These are phyloP conservation scores for Termitomyces sp. DNA, from an alignment of 768 basidiomycete species.

Conservation along the genomic window DNA sequence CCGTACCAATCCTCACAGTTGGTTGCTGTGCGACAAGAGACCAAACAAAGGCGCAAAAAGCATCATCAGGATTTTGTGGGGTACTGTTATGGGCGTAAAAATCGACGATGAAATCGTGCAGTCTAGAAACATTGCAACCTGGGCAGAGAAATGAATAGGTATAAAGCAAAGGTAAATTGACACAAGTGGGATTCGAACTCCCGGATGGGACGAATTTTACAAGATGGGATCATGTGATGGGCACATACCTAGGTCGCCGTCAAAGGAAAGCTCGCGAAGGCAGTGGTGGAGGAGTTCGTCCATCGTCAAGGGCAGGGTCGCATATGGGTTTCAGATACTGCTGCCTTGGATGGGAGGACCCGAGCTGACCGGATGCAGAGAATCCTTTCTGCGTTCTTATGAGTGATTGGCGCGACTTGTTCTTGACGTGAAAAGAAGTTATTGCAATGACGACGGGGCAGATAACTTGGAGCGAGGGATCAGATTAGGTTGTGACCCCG, in stretches of 20 bases:
- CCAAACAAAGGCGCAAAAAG: constrained; percentile 80
- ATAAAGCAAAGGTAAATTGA: constrained; percentile 15
- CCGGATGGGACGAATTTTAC: constrained; percentile 11
- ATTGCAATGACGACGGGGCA: constrained; percentile 4
- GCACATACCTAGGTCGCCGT: constrained; percentile 81
- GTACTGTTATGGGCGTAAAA: constrained; percentile 50
- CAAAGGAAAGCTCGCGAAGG: constrained; percentile 82
- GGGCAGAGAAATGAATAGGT: not conserved
- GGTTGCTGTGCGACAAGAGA: constrained; percentile 71
- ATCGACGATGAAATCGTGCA: constrained; percentile 62
- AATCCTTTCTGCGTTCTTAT: not conserved
- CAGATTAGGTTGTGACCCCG: constrained; percentile 9
- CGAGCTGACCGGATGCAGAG: not conserved
- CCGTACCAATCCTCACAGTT: constrained; percentile 67
- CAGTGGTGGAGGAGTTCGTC: constrained; percentile 84
- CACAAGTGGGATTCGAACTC: constrained; percentile 41
- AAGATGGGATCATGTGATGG: constrained; percentile 25
- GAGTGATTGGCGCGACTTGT: constrained; percentile 9
- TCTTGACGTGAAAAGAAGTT: constrained; percentile 12
- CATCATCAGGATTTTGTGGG: constrained; percentile 60
- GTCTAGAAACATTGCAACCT: constrained; percentile 75
- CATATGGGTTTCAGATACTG: not conserved
- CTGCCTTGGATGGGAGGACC: not conserved
- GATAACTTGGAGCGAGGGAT: not conserved
- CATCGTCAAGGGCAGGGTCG: constrained; percentile 35